phyloP scores from a whole-genome alignment of 257 asterid species.

The Solanum sitiens region DNA sequence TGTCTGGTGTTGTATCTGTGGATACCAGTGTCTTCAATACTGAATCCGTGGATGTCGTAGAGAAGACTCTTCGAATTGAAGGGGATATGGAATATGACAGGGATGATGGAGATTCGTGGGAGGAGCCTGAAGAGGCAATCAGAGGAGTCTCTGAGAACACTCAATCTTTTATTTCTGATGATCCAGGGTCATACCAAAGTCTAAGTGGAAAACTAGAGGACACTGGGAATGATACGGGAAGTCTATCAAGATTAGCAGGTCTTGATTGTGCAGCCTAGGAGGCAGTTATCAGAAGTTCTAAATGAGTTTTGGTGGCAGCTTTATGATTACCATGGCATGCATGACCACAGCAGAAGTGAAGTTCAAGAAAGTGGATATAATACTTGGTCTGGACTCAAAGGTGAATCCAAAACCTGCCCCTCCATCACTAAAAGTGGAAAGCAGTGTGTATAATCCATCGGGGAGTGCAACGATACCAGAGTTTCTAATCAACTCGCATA shows the following conservation, averaged over 20 bases:
- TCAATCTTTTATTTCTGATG: constrained; percentile 46
- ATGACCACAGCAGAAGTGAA: constrained; percentile 60
- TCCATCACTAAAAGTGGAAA: constrained; percentile 44
- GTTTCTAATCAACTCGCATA: constrained; percentile 28
- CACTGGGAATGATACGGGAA: constrained; percentile 76
- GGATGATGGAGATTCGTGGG: too few species aligned
- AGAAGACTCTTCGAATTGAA: constrained; percentile 2
- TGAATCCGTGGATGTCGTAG: too few species aligned
- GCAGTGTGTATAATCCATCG: constrained; percentile 37
- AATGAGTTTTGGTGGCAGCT: constrained; percentile 96
- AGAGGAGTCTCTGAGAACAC: constrained; percentile 39
- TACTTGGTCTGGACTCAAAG: constrained; percentile 50
- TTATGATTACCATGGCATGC: too few species aligned
- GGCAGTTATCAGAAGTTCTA: constrained; percentile 55
- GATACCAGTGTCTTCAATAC: too few species aligned
- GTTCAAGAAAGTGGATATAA: constrained; percentile 55
- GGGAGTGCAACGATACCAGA: constrained; percentile 48
- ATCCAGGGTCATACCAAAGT: constrained; percentile 74
- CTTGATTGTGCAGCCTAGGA: constrained; percentile 91
- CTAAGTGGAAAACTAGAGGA: constrained; percentile 60
- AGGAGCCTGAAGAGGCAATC: constrained; percentile 8
- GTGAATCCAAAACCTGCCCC: constrained; percentile 37
- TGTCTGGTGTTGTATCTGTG: constrained; percentile 13
- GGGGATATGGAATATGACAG: constrained; percentile 14
- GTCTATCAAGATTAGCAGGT: constrained; percentile 81